Conservation (phyloP, 2,329 filamentous ascomycete species). For the Scytalidium lignicola region DNA sequence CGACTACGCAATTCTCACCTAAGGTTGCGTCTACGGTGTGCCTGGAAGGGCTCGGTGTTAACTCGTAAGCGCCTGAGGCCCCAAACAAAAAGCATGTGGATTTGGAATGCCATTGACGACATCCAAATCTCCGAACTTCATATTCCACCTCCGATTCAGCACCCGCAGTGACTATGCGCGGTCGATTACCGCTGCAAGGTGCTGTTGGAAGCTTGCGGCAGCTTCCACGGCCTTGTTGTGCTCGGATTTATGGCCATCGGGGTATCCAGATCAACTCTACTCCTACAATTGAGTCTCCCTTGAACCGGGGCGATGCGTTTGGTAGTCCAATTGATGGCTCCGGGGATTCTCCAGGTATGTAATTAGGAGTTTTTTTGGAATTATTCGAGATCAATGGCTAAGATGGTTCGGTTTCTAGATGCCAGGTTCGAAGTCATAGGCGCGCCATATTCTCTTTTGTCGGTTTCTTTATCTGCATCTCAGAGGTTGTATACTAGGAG, state of each 20-base stretch:
- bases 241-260: constrained; percentile 36
- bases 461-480: constrained; percentile 86
- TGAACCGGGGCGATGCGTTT: constrained; percentile 49
- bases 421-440: constrained; percentile 92
- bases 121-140: neutral
- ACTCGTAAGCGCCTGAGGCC: neutral
- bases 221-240: constrained; percentile 11
- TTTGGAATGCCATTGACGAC: neutral
- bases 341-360: constrained; percentile 20
- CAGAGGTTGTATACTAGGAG: constrained; percentile 89
- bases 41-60: too few relatives aligned
- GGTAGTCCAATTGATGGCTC: constrained; percentile 40
- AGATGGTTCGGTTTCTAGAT: constrained; percentile 50
- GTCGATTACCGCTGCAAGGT: constrained; percentile 20
- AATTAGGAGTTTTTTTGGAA: neutral
- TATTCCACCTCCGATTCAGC: neutral
- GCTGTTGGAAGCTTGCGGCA: constrained; percentile 20
- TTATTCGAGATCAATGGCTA: constrained; percentile 2
- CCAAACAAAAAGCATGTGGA: neutral
- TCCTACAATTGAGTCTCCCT: constrained; percentile 51
- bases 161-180: constrained; percentile 19
- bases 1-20: neutral
- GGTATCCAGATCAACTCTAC: constrained; percentile 58
- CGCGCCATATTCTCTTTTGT: constrained; percentile 86
- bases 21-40: neutral